phyloP scores from a whole-genome alignment of 1,284 basidiomycete species.

The Agroathelia rolfsii region DNA sequence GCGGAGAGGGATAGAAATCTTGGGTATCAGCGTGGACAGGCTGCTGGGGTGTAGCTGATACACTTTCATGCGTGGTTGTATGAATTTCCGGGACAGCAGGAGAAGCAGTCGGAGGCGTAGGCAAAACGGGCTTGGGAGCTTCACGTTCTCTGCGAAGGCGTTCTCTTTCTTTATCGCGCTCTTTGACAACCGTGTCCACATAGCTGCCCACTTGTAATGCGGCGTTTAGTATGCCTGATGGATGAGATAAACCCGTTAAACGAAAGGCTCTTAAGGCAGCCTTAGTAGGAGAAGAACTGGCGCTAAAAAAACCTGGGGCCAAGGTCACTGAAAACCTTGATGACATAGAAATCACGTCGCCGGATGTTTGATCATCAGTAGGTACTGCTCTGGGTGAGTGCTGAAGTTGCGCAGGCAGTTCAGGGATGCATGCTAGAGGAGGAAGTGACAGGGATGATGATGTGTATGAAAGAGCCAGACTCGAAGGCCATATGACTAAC shows the following conservation, averaged over 20 bases:
- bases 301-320: slow-evolving; percentile 12
- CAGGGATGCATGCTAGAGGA: slow-evolving; percentile 45
- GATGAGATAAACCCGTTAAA: slow-evolving; percentile 8
- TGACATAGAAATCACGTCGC: slow-evolving; percentile 11
- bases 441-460: slow-evolving; percentile 31
- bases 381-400: slow-evolving; percentile 47
- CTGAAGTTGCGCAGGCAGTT: slow-evolving; percentile 55
- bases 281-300: slow-evolving; percentile 11
- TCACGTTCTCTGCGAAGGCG: slow-evolving; percentile 57
- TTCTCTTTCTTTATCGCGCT: slow-evolving; percentile 64
- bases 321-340: slow-evolving; percentile 16
- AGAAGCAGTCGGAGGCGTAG: slow-evolving; percentile 19
- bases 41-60: slow-evolving; percentile 9
- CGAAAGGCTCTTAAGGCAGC: slow-evolving; percentile 5
- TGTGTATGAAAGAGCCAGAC: slow-evolving; percentile 44
- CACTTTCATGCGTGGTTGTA: slow-evolving; percentile 12
- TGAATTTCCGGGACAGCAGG: slow-evolving; percentile 7
- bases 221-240: slow-evolving; percentile 10
- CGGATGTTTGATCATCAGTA: no score
- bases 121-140: slow-evolving; percentile 29
- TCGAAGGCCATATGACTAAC: slow-evolving; percentile 57
- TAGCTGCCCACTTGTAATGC: slow-evolving; percentile 43
- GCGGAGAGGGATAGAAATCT: no score
- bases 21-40: slow-evolving; percentile 10
- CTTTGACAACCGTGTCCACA: slow-evolving; percentile 60